Evolutionary conservation across 108 stramenopile species (phyloP).

Genomic region (Phaeodactylum tricornutum): DNA sequence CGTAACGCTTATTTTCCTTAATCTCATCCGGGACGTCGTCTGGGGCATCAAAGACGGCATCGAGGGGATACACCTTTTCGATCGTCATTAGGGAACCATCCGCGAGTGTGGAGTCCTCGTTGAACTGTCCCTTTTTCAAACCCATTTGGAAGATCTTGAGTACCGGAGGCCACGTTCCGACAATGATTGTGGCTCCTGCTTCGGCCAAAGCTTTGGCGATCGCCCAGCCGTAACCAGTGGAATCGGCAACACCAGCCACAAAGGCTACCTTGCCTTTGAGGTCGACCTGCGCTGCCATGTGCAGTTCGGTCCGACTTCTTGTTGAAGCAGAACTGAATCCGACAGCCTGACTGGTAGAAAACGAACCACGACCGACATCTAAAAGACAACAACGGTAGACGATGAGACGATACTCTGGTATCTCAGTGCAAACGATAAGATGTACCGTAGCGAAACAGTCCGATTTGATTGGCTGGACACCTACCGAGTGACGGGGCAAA

Average conservation of each 20-base stretch:
- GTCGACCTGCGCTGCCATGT: slow-evolving; percentile 58
- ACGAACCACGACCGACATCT: too few relatives aligned
- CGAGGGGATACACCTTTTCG: slow-evolving; percentile 94
- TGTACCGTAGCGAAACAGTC: too few relatives aligned
- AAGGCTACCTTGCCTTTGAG: slow-evolving; percentile 93
- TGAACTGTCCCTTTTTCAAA: slow-evolving; percentile 81
- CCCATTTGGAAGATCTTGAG: slow-evolving; percentile 91
- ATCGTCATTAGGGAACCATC: slow-evolving; percentile 90
- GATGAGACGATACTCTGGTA: too few relatives aligned
- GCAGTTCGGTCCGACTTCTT: slow-evolving; percentile 24
- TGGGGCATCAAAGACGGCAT: slow-evolving; percentile 91
- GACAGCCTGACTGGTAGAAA: too few relatives aligned
- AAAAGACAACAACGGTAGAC: too few relatives aligned
- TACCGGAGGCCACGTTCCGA: slow-evolving; percentile 98
- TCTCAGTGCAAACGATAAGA: too few relatives aligned
- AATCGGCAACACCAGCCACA: slow-evolving; percentile 95
- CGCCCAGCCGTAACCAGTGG: slow-evolving; percentile 97
- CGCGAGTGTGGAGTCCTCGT: slow-evolving; percentile 70
- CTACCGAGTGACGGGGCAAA: slow-evolving; percentile 23
- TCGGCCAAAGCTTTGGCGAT: slow-evolving; percentile 91
- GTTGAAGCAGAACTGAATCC: too few relatives aligned
- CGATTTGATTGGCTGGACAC: too few relatives aligned
- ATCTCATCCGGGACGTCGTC: slow-evolving; percentile 94
- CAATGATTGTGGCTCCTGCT: slow-evolving; percentile 92
- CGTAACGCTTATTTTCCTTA: slow-evolving; percentile 91